Evolutionary conservation across 306 rosid genomes (phyloP), one percentile per base, ranked within the genome.

Genomic region (Parietaria judaica): DNA sequence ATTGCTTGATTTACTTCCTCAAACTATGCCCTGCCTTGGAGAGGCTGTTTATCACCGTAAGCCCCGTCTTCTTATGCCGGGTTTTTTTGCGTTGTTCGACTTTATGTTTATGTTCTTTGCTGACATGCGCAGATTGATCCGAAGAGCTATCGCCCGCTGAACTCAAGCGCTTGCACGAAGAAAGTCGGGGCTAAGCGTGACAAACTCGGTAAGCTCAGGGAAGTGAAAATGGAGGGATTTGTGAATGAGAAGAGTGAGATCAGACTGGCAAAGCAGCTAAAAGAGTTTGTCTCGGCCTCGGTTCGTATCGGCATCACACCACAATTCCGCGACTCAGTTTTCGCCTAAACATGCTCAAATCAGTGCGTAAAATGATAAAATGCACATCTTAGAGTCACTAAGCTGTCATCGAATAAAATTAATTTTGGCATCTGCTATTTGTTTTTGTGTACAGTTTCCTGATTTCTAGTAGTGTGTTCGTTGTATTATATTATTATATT

Each of bases 1-100:
- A 82, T 54, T 73, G 74, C 51, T 66, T 84, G 34, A 60, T 82
- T 56, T 74, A 72, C 67, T 82, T 90, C 64, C 58, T 86, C 59
- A 79, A 60, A 56, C 63, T 82, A 41, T 90, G 95, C 47, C 92
- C 97, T 36, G 72, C 78, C 53, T 71, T 90, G 53, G 83, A 84
- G 69, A 66, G 60, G 63, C 85, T 90, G 57, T 72, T 65, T 70
- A 58, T 86, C 16, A 77, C 79, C 1, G 89, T 84, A 64, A 0
- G 76, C 31, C 31, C 31, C 31, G 31, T 23, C 31, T 23, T 23
- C 31, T 23, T 23, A 23, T 23, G 8, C 3, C 41, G 12, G 11
- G 7, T 11, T 23, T 14, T 34, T 55, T 14, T 3, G 34, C n/a
- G 7, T 14, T 39, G 45, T 5, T 41, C 45, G 9, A 41, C 45